Percentiles rank a stretch among this genome's conserved stretches.
phyloP scores from a whole-genome alignment of 1,284 basidiomycete species.

The Naganishia sp. region DNA sequence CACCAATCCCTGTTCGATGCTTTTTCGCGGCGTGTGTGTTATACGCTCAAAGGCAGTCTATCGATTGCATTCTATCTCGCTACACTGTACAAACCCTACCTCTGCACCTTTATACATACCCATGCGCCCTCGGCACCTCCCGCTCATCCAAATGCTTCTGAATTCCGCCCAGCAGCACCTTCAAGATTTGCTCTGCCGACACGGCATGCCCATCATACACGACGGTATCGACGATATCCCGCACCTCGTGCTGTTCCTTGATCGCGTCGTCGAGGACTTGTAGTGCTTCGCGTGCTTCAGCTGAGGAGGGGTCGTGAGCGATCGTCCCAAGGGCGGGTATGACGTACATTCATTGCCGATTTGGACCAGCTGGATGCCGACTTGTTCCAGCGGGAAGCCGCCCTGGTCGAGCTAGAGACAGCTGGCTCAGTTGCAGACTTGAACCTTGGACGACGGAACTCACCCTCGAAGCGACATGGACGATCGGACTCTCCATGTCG shows the following conservation, averaged over 20 bases:
- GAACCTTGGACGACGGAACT: background rate
- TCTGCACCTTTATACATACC: background rate
- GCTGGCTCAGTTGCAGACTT: background rate
- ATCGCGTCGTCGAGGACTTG: constrained; percentile 52
- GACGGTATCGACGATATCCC: constrained; percentile 52
- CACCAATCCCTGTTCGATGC: too few relatives aligned
- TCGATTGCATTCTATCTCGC: too few relatives aligned
- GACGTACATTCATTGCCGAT: constrained; percentile 48
- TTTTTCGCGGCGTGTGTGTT: too few relatives aligned
- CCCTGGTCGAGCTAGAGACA: constrained; percentile 47
- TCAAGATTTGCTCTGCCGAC: constrained; percentile 43
- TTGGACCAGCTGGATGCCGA: constrained; percentile 55
- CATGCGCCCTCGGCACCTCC: constrained; percentile 4
- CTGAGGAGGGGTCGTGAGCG: background rate
- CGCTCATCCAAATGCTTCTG: constrained; percentile 44
- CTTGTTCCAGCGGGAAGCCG: constrained; percentile 51
- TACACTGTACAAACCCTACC: too few relatives aligned
- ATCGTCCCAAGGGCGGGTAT: background rate
- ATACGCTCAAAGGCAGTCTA: background rate
- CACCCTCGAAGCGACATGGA: constrained; percentile 4
- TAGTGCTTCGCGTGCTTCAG: constrained; percentile 43
- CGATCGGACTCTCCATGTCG: constrained; percentile 40
- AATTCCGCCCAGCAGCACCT: constrained; percentile 49
- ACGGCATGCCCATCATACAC: constrained; percentile 44
- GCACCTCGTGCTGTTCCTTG: constrained; percentile 41